phyloP scores from a whole-genome alignment of 768 basidiomycete species.

The Pleurotus salmoneostramineus region DNA sequence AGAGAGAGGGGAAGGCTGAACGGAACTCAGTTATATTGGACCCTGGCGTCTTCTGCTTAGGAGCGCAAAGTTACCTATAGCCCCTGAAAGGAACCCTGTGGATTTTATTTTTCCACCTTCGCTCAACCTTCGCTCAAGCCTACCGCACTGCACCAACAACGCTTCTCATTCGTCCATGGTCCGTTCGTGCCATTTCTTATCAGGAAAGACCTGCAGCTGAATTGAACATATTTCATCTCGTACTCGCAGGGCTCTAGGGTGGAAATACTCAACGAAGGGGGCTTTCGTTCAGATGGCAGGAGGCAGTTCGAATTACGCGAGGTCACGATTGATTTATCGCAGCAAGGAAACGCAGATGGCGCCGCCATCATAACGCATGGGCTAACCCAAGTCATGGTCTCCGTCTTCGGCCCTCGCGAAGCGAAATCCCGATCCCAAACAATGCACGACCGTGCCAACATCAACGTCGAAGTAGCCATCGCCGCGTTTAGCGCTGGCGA shows the following conservation, averaged over 20 bases:
- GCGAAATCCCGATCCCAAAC: slow-evolving; percentile 76
- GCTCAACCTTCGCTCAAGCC: too few species aligned
- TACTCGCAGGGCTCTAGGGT: slow-evolving; percentile 42
- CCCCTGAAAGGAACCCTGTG: neutral
- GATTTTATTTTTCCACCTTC: neutral
- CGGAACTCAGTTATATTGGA: neutral
- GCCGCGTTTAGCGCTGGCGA: slow-evolving; percentile 87
- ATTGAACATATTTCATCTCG: neutral
- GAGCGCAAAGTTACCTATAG: neutral
- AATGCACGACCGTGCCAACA: slow-evolving; percentile 80
- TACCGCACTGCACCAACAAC: too few species aligned
- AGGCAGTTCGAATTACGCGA: slow-evolving; percentile 90
- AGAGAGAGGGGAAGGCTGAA: neutral
- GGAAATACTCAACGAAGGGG: slow-evolving; percentile 81
- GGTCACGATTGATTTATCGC: slow-evolving; percentile 72
- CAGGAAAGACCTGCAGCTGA: neutral
- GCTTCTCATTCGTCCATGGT: slow-evolving; percentile 13
- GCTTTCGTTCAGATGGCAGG: slow-evolving; percentile 89
- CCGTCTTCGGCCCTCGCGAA: slow-evolving; percentile 92
- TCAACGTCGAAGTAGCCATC: slow-evolving; percentile 87
- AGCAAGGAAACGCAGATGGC: slow-evolving; percentile 79
- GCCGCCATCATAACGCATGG: slow-evolving; percentile 84
- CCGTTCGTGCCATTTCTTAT: slow-evolving; percentile 11
- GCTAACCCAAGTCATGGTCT: slow-evolving; percentile 82
- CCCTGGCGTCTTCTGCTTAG: neutral